Base-by-base conservation (phyloP, 345 rosid species). In the Erysimum cheiranthoides region DNA sequence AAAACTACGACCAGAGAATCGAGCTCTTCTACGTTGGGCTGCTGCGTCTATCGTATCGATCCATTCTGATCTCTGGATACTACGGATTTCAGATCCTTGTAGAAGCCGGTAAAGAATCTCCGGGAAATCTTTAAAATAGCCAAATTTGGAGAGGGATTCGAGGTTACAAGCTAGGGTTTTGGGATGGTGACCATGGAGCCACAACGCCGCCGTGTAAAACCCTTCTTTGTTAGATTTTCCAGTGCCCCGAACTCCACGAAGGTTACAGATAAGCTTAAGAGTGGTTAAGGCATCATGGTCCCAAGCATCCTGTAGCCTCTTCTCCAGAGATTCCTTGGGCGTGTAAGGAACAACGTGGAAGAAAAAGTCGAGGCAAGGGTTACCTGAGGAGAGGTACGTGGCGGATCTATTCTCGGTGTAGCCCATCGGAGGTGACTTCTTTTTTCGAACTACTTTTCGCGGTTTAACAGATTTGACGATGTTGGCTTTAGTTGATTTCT, bases 161-260 rank as follows among this genome's bases (percentile, higher is more conserved):
- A 47, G 52, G 52, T 47, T 47, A 8, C 52, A 16, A 47, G 52
- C 52, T 47, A 47, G 25, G 52, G 52, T 47, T 47, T 47, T 47
- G 25, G 52, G 52, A 47, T 47, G 52, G 25, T 1, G 25, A 17
- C 11, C 10, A 8, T 47, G 52, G 5, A 47, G 52, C 52, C 27
- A 47, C 52, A 47, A 47, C 25, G 52, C 52, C 11, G 52, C 52
- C 25, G 52, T 47, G 25, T 47, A 47, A 47, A 47, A 47, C 21
- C 52, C 52, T 47, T 47, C 25, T 25, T 47, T 47, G 52, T 47
- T 10, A 47, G 52, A 47, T 17, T 16, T 47, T 47, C 52, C 52
- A 47, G 52, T 47, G 25, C 52, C 52, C 16, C 52, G 52, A 25
- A 47, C 52, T 47, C 52, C 52, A 47, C 52, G 52, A 47, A 47